Conservation (phyloP, 768 basidiomycete species). For the Trametes gibbosa region DNA sequence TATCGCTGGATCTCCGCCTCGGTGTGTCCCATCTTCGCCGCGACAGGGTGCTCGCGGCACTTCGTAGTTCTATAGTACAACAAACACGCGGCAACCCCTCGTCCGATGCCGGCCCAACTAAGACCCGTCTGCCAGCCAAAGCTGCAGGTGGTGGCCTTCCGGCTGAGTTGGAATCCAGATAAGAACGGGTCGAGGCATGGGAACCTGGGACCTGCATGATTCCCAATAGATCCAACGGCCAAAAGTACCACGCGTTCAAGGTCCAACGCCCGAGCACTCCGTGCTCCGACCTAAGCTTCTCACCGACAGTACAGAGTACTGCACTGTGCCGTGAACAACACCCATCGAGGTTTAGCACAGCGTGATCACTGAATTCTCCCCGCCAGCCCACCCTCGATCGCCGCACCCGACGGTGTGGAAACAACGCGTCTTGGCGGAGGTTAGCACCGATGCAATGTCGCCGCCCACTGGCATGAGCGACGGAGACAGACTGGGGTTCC, state of each 20-base stretch:
- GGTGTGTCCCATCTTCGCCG: not conserved
- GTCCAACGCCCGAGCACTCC: no score
- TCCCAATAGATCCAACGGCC: not conserved
- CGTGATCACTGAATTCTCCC: no score
- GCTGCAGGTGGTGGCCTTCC: no score
- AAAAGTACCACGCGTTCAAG: not conserved
- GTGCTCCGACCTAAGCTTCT: no score
- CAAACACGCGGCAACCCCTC: no score
- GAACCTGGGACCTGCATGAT: slow-evolving; percentile 4
- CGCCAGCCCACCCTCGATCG: not conserved
- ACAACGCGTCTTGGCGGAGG: not conserved
- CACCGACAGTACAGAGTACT: no score
- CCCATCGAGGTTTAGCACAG: no score
- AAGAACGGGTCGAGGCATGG: not conserved
- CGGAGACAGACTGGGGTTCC: slow-evolving; percentile 32
- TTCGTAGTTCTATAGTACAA: no score
- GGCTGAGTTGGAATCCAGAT: not conserved
- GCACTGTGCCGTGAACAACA: no score
- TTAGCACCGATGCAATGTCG: slow-evolving; percentile 1
- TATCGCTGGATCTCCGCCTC: no score
- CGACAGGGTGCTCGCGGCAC: not conserved
- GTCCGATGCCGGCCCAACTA: no score
- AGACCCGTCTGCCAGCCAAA: no score
- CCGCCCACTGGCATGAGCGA: not conserved
- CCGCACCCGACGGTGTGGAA: not conserved